Evolutionary conservation across 2,329 filamentous ascomycete genomes (phyloP), one percentile per base, ranked within the genome.

Genomic region (Ophiostoma triangulosporum): DNA sequence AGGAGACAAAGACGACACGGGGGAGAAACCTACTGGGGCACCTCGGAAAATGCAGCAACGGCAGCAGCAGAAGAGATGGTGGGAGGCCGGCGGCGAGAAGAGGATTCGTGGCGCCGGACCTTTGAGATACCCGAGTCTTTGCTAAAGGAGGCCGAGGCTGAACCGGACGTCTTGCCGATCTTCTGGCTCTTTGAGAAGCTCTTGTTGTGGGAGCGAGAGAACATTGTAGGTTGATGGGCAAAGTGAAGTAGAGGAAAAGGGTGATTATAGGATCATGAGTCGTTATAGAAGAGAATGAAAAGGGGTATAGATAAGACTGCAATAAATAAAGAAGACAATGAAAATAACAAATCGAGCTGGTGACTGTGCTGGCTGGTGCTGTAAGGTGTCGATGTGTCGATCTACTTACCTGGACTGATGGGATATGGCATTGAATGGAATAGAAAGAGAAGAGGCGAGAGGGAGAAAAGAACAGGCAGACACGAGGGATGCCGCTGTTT

Each of bases 181-280:
- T 75, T 76, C 54, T 75, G 71, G 57, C 70, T 66, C 58, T 76
- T 78, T 51, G 74, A 74, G 55, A 76, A 77, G 65, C 73, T 78
- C 66, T 68, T 74, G 68, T 60, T 73, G 31, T 65, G 68, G 22
- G 69, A 68, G 63, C 69, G 70, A 60, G 69, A 67, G 61, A 76
- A 78, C 76, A 76, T 78, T 27, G 6, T 5, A 3, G 12, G 17
- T 14, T 26, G 20, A 12, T 9, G 3, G 7, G 29, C 4, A 32
- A 48, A 33, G 26, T 14, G 15, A 45, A 29, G 31, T 17, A 26
- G n/a, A 26, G 29, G 11, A 31, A 11, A 31, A 11, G 29, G 15
- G 31, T 6, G 31, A 12, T 12, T 33, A 12, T 3, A 33, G 31
- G 31, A 12, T 6, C n/a, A 40, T 32, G n/a, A 17, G 33, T 15